A percentile compares a stretch with the other conserved stretches of the same genome.
phyloP scores from a whole-genome alignment of 176 grass and related monocot genomes.

The Eremochloa ophiuroides region DNA sequence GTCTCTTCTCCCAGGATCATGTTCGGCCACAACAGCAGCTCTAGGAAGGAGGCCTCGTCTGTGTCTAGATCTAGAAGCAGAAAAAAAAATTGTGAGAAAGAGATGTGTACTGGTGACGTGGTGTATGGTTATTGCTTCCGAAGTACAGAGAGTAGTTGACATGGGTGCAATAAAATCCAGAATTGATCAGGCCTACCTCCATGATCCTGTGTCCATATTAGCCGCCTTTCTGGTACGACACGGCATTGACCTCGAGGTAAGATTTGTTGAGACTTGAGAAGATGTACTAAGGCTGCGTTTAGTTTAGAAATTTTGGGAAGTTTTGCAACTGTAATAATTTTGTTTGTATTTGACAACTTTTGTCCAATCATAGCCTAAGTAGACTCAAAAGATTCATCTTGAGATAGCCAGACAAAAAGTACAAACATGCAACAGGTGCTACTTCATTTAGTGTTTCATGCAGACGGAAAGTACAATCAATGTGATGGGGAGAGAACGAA shows the following conservation, averaged over 20 bases:
- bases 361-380: too few species aligned
- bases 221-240: conserved; percentile 19
- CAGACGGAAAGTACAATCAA: too few species aligned
- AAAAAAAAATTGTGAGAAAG: neutral
- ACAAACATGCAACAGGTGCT: too few species aligned
- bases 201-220: conserved; percentile 8
- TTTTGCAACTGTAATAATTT: too few species aligned
- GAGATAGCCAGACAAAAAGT: too few species aligned
- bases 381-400: too few species aligned
- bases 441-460: too few species aligned
- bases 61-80: conserved; percentile 19
- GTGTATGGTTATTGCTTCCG: conserved; percentile 25
- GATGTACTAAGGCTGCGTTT: too few species aligned
- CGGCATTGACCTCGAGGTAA: conserved; percentile 12
- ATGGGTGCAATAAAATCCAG: conserved; percentile 7
- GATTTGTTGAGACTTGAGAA: too few species aligned
- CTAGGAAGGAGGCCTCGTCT: conserved; percentile 12
- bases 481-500: too few species aligned
- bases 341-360: too few species aligned
- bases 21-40: conserved; percentile 27
- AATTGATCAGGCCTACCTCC: conserved; percentile 23
- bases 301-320: too few species aligned
- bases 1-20: conserved; percentile 3
- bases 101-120: conserved; percentile 13
- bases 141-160: conserved; percentile 37